These are phyloP conservation scores for Orbilia quercus DNA, from an alignment of 2,329 filamentous ascomycete genomes.

Conservation along the genomic window DNA sequence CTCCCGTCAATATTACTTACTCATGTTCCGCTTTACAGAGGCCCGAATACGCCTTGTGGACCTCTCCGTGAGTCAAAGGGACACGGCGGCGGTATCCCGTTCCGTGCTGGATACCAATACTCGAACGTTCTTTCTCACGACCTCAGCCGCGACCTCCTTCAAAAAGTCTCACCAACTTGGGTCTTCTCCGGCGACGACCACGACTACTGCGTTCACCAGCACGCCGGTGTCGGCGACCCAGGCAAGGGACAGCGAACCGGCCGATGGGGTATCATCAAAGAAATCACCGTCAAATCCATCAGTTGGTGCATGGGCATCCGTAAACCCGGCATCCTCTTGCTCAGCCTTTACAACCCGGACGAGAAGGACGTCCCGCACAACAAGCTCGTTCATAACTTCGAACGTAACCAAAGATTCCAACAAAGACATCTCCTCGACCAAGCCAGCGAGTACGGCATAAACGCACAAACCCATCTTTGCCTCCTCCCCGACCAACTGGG, in stretches of 20 bases:
- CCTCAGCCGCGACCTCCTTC: constrained; percentile 79
- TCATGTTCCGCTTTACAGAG: constrained; percentile 88
- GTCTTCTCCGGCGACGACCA: constrained; percentile 97
- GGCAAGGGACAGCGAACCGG: constrained; percentile 64
- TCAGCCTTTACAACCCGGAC: constrained; percentile 92
- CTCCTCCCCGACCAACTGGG: constrained; percentile 87
- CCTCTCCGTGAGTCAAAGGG: constrained; percentile 73
- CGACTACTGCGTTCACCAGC: constrained; percentile 92
- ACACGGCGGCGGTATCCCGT: constrained; percentile 74
- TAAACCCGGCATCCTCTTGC: constrained; percentile 84
- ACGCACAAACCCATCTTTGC: constrained; percentile 82
- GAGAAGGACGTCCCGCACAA: constrained; percentile 66
- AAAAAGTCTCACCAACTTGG: constrained; percentile 81
- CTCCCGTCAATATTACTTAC: constrained; percentile 89
- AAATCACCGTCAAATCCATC: constrained; percentile 95
- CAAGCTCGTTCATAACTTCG: constrained; percentile 58
- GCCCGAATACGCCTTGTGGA: constrained; percentile 85
- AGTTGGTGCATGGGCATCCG: constrained; percentile 97
- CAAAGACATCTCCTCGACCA: constrained; percentile 17
- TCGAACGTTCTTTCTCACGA: constrained; percentile 87
- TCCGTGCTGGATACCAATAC: constrained; percentile 89
- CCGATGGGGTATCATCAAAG: constrained; percentile 65
- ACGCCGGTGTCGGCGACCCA: constrained; percentile 74
- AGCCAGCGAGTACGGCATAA: constrained; percentile 48
- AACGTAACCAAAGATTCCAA: constrained; percentile 62